A percentile compares a stretch with the other conserved stretches of the same genome.
These are phyloP conservation scores for Fusarium camptoceras DNA, from an alignment of 2,329 filamentous ascomycete genomes.

Conservation along the genomic window DNA sequence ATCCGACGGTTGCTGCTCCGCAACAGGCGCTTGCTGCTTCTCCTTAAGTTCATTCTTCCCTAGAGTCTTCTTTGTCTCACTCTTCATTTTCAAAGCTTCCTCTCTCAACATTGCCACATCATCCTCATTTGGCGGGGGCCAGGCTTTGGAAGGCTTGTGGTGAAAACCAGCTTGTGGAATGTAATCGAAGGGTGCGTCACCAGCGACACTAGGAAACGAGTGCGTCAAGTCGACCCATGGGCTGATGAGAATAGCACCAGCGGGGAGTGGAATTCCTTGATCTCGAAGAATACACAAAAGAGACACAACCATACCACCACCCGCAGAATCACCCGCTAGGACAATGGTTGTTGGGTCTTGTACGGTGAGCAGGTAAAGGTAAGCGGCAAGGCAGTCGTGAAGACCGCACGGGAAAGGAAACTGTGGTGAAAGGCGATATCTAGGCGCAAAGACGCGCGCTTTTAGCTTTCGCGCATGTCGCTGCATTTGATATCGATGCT, in stretches of 20 bases:
- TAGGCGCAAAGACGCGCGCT: constrained; percentile 86
- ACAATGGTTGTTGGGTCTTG: constrained; percentile 86
- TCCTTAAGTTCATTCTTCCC: constrained; percentile 44
- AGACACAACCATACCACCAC: constrained; percentile 87
- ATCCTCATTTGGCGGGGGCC: constrained; percentile 89
- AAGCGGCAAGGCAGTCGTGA: constrained; percentile 89
- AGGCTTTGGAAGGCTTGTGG: constrained; percentile 88
- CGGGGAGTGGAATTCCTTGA: constrained; percentile 83
- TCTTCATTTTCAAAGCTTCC: constrained; percentile 59
- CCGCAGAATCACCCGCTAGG: constrained; percentile 91
- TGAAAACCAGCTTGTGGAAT: constrained; percentile 90
- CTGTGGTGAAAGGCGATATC: constrained; percentile 89
- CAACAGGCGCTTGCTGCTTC: constrained; percentile 53
- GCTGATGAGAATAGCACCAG: constrained; percentile 89
- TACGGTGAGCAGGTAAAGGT: constrained; percentile 81
- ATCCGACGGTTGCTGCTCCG: constrained; percentile 36
- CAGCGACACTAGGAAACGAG: constrained; percentile 90
- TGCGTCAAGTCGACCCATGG: constrained; percentile 97
- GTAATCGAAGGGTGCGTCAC: constrained; percentile 81
- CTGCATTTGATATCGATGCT: constrained; percentile 98
- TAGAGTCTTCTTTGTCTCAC: constrained; percentile 34
- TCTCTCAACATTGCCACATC: constrained; percentile 70
- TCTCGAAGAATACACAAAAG: constrained; percentile 86
- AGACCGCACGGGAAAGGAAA: constrained; percentile 96
- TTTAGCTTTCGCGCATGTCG: constrained; percentile 94